Evolutionary conservation across 1,284 basidiomycete genomes (phyloP), one percentile per base, ranked within the genome.

Genomic region (Microbotryum violaceum): DNA sequence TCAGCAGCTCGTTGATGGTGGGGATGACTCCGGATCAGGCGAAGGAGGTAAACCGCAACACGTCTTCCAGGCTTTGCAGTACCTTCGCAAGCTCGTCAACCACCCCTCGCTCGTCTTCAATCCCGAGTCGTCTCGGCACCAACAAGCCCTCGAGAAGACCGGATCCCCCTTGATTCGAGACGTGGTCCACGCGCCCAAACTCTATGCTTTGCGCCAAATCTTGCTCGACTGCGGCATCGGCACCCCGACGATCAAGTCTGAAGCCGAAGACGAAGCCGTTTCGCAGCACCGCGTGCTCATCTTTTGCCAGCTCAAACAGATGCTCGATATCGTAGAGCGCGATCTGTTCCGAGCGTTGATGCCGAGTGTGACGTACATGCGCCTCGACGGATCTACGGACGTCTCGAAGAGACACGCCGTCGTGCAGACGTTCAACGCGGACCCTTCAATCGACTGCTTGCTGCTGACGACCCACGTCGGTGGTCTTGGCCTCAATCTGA

Each of bases 291-390:
- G 96, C 44, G 93, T 97, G 53, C 83, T 99, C 68, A 94, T 99
- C 74, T 99, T 99, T 78, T 98, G 94, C 74, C 96, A 99, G 77
- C 89, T 97, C 83, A 96, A 96, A 74, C 89, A 92, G 74, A 99
- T 98, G 96, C 82, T 99, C 50, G 91, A 99, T 75, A 88, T 98
- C 73, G 96, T 99, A 73, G 93, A 98, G 77, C 85, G 81, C 16
- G 90, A 97, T 72, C 79, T 99, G 2, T 97, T 99, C 82, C 87
- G 86, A 66, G 78, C 82, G 51, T 82, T 89, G 70, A 96, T 99
- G 92, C 93, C 94, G 1, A 85, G 86, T 0, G 89, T 99, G 25
- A 91, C 91, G 1, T 99, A 97, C 77, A 97, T 98, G 93, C 86
- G 96, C 8, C 81, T 99, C 51, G 96, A 99, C 74, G 96, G 92